Evolutionary conservation across 768 basidiomycete genomes (phyloP).

Genomic region (Mycena alexandri): DNA sequence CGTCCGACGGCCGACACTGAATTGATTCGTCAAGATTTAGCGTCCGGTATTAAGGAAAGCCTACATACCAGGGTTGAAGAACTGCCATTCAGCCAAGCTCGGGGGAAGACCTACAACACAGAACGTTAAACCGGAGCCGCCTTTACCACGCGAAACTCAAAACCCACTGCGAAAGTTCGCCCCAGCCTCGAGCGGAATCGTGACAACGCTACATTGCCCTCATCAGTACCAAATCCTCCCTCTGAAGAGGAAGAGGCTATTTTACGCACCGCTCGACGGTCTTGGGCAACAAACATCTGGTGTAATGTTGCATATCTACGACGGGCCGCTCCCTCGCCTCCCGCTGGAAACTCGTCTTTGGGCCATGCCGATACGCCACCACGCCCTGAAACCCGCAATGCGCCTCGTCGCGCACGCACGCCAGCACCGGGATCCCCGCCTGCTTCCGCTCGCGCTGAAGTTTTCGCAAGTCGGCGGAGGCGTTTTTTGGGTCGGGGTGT

Average conservation of each 20-base stretch:
- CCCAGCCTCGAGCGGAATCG: slow-evolving; percentile 65
- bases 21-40: background rate
- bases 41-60: background rate
- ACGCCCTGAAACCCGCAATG: slow-evolving; percentile 54
- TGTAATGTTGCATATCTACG: slow-evolving; percentile 75
- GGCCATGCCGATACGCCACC: slow-evolving; percentile 49
- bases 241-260: background rate
- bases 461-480: slow-evolving; percentile 28
- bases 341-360: slow-evolving; percentile 60
- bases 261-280: slow-evolving; percentile 67
- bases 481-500: slow-evolving; percentile 46
- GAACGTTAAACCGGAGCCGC: background rate
- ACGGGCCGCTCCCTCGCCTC: slow-evolving; percentile 60
- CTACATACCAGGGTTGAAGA: slow-evolving; percentile 58
- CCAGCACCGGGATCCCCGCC: slow-evolving; percentile 50
- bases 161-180: slow-evolving; percentile 77
- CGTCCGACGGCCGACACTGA: slow-evolving; percentile 64
- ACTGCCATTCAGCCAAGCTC: slow-evolving; percentile 70
- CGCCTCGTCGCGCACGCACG: slow-evolving; percentile 46
- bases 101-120: slow-evolving; percentile 55
- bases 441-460: slow-evolving; percentile 37
- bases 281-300: slow-evolving; percentile 60
- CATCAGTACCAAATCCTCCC: background rate
- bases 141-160: background rate
- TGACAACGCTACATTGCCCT: slow-evolving; percentile 62